Evolutionary conservation across 768 basidiomycete species (phyloP).

Genomic region (Tubosaeta sp.): DNA sequence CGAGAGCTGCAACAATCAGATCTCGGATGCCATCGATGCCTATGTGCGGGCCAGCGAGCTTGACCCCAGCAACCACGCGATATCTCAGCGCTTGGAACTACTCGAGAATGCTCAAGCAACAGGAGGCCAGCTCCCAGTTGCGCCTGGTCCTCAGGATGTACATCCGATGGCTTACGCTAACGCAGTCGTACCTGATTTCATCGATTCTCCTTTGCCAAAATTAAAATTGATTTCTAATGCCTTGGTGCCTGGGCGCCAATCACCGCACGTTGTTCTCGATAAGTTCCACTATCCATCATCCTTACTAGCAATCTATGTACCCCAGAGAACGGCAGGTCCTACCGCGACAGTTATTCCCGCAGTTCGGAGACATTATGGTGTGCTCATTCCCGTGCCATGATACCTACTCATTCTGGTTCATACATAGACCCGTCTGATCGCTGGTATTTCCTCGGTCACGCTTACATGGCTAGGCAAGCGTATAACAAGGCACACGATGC

Average conservation of each 20-base stretch:
- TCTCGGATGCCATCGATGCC: slow-evolving; percentile 97
- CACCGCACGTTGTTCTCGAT: too few species aligned
- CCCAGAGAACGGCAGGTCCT: too few species aligned
- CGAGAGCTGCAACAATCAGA: slow-evolving; percentile 98
- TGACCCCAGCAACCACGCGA: slow-evolving; percentile 72
- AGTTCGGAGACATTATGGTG: too few species aligned
- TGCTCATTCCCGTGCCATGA: not conserved
- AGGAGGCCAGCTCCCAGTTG: slow-evolving; percentile 72
- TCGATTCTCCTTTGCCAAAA: too few species aligned
- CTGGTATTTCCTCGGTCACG: slow-evolving; percentile 97
- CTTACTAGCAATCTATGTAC: too few species aligned
- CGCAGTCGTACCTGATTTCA: too few species aligned
- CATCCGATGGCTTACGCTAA: slow-evolving; percentile 47
- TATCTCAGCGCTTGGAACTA: slow-evolving; percentile 75
- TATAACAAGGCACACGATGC: slow-evolving; percentile 99
- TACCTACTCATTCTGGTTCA: not conserved
- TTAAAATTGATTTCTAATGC: too few species aligned
- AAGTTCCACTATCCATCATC: too few species aligned
- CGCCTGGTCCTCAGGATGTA: slow-evolving; percentile 91
- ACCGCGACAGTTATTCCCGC: too few species aligned
- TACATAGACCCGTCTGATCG: slow-evolving; percentile 88
- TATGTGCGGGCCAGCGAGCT: slow-evolving; percentile 92
- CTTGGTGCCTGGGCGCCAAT: too few species aligned
- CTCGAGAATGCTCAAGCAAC: slow-evolving; percentile 75
- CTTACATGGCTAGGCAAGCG: slow-evolving; percentile 97